Percentiles rank a stretch among this genome's conserved stretches.
Conservation (phyloP, 176 grass and related monocot species). For the Elaeis guineensis region DNA sequence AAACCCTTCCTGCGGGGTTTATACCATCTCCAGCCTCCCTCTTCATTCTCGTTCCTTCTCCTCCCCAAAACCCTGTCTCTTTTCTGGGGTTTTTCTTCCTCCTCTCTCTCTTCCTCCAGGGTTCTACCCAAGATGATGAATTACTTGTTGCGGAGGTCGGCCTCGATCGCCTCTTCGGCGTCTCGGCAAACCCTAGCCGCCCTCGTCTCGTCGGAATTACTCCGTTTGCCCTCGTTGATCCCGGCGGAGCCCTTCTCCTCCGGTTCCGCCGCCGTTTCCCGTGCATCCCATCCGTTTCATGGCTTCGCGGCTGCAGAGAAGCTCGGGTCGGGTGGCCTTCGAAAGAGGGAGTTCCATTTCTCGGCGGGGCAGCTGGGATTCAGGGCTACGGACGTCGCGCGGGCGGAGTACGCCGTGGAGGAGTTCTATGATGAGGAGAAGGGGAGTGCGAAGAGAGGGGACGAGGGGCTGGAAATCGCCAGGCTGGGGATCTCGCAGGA, state of each 20-base stretch:
- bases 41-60: not conserved
- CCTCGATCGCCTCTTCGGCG: slow-evolving; percentile 33
- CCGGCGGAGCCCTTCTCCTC: not conserved
- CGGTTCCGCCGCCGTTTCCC: not conserved
- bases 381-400: slow-evolving; percentile 17
- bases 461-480: slow-evolving; percentile 56
- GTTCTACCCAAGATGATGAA: slow-evolving; percentile 32
- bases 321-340: not conserved
- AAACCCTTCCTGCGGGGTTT: slow-evolving; percentile 12
- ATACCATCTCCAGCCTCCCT: not conserved
- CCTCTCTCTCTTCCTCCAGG: slow-evolving; percentile 4
- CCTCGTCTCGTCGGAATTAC: slow-evolving; percentile 18
- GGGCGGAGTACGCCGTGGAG: slow-evolving; percentile 37
- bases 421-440: slow-evolving; percentile 35
- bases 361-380: slow-evolving; percentile 30
- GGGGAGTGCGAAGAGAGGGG: slow-evolving; percentile 17
- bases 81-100: slow-evolving; percentile 17
- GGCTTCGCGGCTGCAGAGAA: not conserved
- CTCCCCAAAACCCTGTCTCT: slow-evolving; percentile 21
- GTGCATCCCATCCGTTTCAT: not conserved
- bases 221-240: not conserved
- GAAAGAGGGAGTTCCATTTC: slow-evolving; percentile 41
- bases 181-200: slow-evolving; percentile 15
- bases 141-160: slow-evolving; percentile 49
- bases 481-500: slow-evolving; percentile 64